phyloP scores from a whole-genome alignment of 2,329 filamentous ascomycete genomes.

The Monilinia fructicola region DNA sequence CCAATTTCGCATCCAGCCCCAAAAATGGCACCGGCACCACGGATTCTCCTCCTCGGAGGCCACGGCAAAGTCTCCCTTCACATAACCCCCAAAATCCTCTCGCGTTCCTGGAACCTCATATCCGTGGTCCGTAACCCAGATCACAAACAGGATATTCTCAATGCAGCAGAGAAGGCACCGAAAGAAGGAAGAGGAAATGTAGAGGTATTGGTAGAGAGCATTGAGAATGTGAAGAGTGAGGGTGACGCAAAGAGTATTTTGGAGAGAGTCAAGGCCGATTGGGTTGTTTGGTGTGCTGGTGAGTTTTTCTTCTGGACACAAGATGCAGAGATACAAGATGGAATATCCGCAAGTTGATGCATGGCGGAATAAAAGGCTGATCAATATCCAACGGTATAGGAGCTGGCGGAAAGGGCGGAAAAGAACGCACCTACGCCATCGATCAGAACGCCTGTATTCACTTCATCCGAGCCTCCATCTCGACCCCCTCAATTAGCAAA shows the following conservation, averaged over 20 bases:
- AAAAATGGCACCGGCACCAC: too few relatives aligned
- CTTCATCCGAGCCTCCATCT: slow-evolving; percentile 59
- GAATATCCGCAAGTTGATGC: background rate
- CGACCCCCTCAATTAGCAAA: slow-evolving; percentile 54
- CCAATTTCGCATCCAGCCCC: too few relatives aligned
- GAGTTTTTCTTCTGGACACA: slow-evolving; percentile 29
- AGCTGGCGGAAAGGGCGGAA: slow-evolving; percentile 59
- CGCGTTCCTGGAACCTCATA: slow-evolving; percentile 73
- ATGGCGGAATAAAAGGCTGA: background rate
- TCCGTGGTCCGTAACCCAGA: slow-evolving; percentile 73
- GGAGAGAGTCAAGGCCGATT: slow-evolving; percentile 60
- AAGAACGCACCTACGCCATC: slow-evolving; percentile 57
- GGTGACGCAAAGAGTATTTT: slow-evolving; percentile 63
- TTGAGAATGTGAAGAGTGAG: slow-evolving; percentile 68
- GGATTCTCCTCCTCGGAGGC: slow-evolving; percentile 64
- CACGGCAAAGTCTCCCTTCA: slow-evolving; percentile 77
- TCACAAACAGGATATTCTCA: slow-evolving; percentile 62
- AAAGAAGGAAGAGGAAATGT: slow-evolving; percentile 57
- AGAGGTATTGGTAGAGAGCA: slow-evolving; percentile 65
- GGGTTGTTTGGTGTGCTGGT: slow-evolving; percentile 69
- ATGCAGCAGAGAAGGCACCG: slow-evolving; percentile 40
- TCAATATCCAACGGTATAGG: slow-evolving; percentile 40
- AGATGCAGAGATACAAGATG: background rate
- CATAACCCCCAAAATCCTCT: slow-evolving; percentile 73
- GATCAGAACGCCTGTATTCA: slow-evolving; percentile 64